A percentile compares a stretch with the other conserved stretches of the same genome.
phyloP scores from a whole-genome alignment of 495 filamentous ascomycete species.

The Bathelium albidoporum region DNA sequence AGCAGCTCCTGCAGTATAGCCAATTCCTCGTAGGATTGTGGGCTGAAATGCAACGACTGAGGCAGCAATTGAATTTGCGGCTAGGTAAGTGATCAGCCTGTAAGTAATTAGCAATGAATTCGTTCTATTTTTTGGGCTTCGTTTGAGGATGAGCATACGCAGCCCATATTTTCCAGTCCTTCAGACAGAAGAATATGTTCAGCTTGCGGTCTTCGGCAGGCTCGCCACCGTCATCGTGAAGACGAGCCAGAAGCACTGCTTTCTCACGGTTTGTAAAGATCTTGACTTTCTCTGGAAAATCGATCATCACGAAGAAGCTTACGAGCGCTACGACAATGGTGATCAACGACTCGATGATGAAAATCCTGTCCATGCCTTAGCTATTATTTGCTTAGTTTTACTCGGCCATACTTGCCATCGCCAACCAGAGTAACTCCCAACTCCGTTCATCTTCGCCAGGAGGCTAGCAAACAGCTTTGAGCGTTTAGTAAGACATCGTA shows the following conservation, averaged over 20 bases:
- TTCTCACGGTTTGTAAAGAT: conserved; percentile 6
- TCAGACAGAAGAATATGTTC: conserved; percentile 6
- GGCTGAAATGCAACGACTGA: conserved; percentile 13
- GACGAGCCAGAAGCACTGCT: neutral
- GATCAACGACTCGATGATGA: conserved; percentile 1
- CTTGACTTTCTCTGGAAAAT: conserved; percentile 3
- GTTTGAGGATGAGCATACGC: conserved; percentile 10
- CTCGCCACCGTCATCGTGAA: conserved; percentile 14
- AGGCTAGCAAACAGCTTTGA: conserved; percentile 1
- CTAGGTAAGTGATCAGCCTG: conserved; percentile 16
- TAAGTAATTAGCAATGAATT: neutral
- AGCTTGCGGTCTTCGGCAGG: conserved; percentile 5
- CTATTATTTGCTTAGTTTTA: neutral
- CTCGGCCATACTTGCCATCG: neutral
- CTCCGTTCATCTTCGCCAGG: conserved; percentile 4
- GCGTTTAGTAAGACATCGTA: neutral
- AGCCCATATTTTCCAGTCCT: conserved; percentile 23
- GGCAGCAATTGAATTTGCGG: conserved; percentile 14
- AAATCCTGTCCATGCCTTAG: neutral
- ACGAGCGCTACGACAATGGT: neutral
- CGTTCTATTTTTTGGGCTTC: neutral
- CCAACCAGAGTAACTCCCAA: conserved; percentile 4
- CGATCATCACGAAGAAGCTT: conserved; percentile 3
- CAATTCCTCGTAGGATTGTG: conserved; percentile 7
- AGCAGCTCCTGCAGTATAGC: conserved; percentile 7